A percentile compares a stretch with the other conserved stretches of the same genome.
Conservation (phyloP, 2,329 filamentous ascomycete genomes). For the Lasiodiplodia citricola region DNA sequence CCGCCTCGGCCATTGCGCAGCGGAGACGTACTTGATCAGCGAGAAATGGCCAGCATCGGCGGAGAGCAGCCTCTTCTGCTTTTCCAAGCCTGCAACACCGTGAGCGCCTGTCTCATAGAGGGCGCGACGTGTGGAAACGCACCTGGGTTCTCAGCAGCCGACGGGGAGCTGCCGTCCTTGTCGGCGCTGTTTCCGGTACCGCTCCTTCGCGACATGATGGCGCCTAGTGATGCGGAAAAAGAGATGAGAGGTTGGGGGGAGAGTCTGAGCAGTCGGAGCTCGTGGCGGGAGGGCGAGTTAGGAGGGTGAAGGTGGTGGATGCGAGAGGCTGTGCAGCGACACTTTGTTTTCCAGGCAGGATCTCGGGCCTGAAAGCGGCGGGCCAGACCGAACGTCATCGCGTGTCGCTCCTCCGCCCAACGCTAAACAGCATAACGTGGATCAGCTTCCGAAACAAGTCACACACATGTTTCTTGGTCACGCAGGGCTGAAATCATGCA, state of each 20-base stretch:
- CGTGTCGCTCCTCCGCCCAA: neutral
- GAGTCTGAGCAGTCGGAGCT: neutral
- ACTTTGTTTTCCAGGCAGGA: slow-evolving; percentile 27
- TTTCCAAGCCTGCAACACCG: slow-evolving; percentile 64
- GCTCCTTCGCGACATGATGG: slow-evolving; percentile 68
- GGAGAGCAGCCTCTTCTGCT: slow-evolving; percentile 76
- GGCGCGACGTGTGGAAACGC: slow-evolving; percentile 11
- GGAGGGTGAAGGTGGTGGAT: slow-evolving; percentile 3
- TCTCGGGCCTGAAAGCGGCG: slow-evolving; percentile 24
- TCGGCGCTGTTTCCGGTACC: slow-evolving; percentile 57
- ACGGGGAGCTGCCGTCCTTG: slow-evolving; percentile 51
- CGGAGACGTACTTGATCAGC: slow-evolving; percentile 48
- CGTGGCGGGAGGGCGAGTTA: neutral
- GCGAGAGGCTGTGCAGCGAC: slow-evolving; percentile 26
- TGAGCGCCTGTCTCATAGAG: slow-evolving; percentile 25
- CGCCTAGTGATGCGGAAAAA: slow-evolving; percentile 4
- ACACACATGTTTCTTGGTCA: slow-evolving; percentile 11
- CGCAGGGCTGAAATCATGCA: slow-evolving; percentile 11
- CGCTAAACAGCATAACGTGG: slow-evolving; percentile 23
- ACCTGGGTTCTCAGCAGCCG: slow-evolving; percentile 47
- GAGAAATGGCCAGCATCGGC: slow-evolving; percentile 75
- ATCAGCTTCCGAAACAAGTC: slow-evolving; percentile 15
- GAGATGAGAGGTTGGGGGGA: neutral
- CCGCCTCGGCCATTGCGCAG: neutral
- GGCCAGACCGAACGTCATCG: slow-evolving; percentile 26